Conservation (phyloP, 225 moss, liverwort and hornwort species). For the Thuidium tamariscinum region DNA sequence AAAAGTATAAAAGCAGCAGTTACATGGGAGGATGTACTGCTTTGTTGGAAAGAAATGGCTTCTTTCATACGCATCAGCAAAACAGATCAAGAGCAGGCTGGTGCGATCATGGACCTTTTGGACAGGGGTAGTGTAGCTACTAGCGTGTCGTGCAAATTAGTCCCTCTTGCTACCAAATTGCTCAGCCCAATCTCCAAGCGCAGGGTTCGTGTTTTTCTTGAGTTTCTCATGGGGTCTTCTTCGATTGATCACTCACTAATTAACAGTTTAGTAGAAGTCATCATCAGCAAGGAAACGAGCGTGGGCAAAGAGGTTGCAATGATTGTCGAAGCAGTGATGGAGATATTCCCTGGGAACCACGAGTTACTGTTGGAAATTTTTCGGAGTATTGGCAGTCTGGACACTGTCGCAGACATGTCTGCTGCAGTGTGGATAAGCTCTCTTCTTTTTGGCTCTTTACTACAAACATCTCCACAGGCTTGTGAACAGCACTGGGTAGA, state of each 20-base stretch:
- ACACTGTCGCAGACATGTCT: slow-evolving; percentile 4
- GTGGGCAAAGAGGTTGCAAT: slow-evolving; percentile 38
- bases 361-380: slow-evolving; percentile 40
- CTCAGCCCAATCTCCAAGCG: slow-evolving; percentile 42
- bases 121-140: slow-evolving; percentile 56
- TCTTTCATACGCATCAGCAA: slow-evolving; percentile 6
- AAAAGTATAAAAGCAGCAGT: slow-evolving; percentile 47
- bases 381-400: slow-evolving; percentile 11
- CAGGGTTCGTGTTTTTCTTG: slow-evolving; percentile 53
- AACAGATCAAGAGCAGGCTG: neutral
- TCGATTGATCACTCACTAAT: slow-evolving; percentile 46
- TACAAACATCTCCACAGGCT: slow-evolving; percentile 45
- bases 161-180: slow-evolving; percentile 37
- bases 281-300: slow-evolving; percentile 34
- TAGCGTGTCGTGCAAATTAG: slow-evolving; percentile 28
- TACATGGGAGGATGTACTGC: slow-evolving; percentile 33
- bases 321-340: slow-evolving; percentile 65
- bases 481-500: slow-evolving; percentile 60
- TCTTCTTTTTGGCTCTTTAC: slow-evolving; percentile 44
- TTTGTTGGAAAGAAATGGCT: slow-evolving; percentile 73
- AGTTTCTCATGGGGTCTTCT: slow-evolving; percentile 47
- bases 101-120: slow-evolving; percentile 28
- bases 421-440: slow-evolving; percentile 48
- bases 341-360: slow-evolving; percentile 61
- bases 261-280: slow-evolving; percentile 39